Percentiles rank a stretch among this genome's conserved stretches.
phyloP scores from a whole-genome alignment of 257 asterid genomes.

The Solanum acaule region DNA sequence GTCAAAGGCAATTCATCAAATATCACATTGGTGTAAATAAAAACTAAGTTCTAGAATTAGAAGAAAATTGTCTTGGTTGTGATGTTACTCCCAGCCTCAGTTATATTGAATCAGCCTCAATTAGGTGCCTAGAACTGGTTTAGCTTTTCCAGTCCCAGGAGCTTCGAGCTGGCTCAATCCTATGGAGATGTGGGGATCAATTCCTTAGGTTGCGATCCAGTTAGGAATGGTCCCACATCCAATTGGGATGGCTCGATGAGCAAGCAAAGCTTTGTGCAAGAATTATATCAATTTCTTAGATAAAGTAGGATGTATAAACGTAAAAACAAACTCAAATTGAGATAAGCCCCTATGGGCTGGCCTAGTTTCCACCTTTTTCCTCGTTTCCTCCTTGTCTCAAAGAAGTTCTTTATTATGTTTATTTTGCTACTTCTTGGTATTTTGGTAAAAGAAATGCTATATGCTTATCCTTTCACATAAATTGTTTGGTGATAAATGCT shows the following conservation, averaged over 20 bases:
- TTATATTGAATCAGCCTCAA: not conserved
- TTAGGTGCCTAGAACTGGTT: not conserved
- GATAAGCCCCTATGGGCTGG: not conserved
- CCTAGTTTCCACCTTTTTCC: not conserved
- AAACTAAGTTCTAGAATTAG: not conserved
- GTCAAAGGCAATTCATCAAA: not conserved
- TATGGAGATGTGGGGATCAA: not conserved
- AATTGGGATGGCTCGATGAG: not conserved
- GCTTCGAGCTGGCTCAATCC: not conserved
- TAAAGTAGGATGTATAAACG: not conserved
- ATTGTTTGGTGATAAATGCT: not conserved
- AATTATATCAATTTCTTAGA: not conserved
- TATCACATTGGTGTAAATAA: not conserved
- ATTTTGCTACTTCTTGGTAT: not conserved
- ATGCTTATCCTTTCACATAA: not conserved
- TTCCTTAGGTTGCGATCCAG: not conserved
- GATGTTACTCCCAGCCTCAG: not conserved
- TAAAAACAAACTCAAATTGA: not conserved
- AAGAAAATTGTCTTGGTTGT: not conserved
- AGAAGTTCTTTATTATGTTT: not conserved
- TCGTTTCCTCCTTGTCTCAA: not conserved
- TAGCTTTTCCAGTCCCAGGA: not conserved
- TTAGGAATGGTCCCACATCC: not conserved
- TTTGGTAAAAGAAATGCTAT: not conserved
- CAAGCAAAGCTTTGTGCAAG: not conserved